Base-by-base conservation (phyloP, 192 early-diverging fungal species). In the Coemansia sp. region DNA sequence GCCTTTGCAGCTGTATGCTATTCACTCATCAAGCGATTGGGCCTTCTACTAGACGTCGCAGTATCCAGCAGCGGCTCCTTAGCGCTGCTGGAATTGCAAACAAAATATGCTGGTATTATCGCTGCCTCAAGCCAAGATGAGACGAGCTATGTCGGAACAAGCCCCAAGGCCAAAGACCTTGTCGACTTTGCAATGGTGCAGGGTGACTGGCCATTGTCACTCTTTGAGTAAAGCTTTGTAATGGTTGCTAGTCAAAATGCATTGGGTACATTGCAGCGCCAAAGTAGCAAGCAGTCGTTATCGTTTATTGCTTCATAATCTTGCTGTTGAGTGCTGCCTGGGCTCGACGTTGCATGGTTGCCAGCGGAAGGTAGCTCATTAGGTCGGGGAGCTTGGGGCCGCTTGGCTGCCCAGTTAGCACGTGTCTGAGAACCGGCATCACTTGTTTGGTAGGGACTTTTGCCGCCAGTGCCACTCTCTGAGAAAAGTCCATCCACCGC, bases 361-460 rank as follows among this genome's bases (percentile, higher is more conserved):
- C 72, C 3, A 20, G 20, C 5, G 69, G 33, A n/a, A 81, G 69
- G 5, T 57, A 65, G 8, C 28, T 43, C 57, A 83, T 43, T 5
- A 83, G 57, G 1, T 71, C 76, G 37, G 76, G 69, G 9, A 83
- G 31, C 48, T 59, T 69, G 16, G 81, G 81, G 0, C 81, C 81
- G 4, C 59, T 65, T 11, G 59, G 40, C 48, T 69, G 65, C 0
- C 89, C 91, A 6, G 91, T 91, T 2, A 91, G 79, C 3, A 80
- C 83, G 67, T 85, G 89, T 20, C 91, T 70, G 28, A 90, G 72
- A 21, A 84, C 83, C 70, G 88, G 85, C 89, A 89, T 86, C 3
- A 85, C 82, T 9, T 84, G 82, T 20, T 83, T 84, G 13, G 70
- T 67, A 8, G 67, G 50, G 8, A 74, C 77, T 1, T 74, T 66